Percentiles rank a stretch among this genome's conserved stretches.
Evolutionary conservation across 2,329 filamentous ascomycete genomes (phyloP).

Genomic region (Calonectria pauciramosa): DNA sequence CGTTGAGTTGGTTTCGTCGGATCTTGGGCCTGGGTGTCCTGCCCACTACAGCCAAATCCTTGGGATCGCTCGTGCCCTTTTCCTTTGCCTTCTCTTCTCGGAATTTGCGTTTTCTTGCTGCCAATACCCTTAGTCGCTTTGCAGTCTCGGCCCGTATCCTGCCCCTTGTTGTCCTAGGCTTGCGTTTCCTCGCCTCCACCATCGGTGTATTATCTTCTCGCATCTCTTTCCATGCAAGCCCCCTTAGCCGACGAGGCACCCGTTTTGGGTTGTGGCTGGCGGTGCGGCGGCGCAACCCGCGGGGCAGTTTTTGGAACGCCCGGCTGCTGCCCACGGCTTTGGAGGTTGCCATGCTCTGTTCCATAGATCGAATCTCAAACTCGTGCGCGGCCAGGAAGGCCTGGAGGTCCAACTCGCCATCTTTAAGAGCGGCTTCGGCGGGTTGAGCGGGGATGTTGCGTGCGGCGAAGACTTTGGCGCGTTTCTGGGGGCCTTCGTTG

Average conservation of each 20-base stretch:
- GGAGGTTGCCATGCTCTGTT: conserved; percentile 83
- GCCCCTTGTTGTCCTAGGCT: conserved; percentile 69
- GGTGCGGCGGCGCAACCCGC: conserved; percentile 85
- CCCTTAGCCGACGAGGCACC: conserved; percentile 82
- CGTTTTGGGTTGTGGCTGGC: conserved; percentile 96
- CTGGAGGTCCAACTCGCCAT: conserved; percentile 88
- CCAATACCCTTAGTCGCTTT: conserved; percentile 76
- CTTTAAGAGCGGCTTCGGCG: conserved; percentile 66
- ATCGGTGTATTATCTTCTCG: conserved; percentile 91
- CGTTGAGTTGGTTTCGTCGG: conserved; percentile 77
- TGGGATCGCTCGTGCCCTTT: conserved; percentile 33
- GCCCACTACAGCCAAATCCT: conserved; percentile 34
- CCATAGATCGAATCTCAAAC: conserved; percentile 89
- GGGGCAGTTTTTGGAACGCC: conserved; percentile 92
- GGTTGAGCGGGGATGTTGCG: conserved; percentile 65
- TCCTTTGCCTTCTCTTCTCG: conserved; percentile 49
- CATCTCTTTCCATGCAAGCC: conserved; percentile 81
- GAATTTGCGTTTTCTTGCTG: conserved; percentile 66
- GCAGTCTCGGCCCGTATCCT: conserved; percentile 82
- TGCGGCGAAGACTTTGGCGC: conserved; percentile 61
- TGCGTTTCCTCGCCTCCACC: conserved; percentile 75
- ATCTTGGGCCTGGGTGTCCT: conserved; percentile 71
- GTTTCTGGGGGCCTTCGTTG: conserved; percentile 54
- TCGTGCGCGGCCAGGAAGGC: conserved; percentile 88
- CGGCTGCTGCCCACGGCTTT: conserved; percentile 74